Evolutionary conservation across 371 early-diverging fungal species (phyloP), one percentile per base, ranked within the genome.

Genomic region (Mucor racemosus): DNA sequence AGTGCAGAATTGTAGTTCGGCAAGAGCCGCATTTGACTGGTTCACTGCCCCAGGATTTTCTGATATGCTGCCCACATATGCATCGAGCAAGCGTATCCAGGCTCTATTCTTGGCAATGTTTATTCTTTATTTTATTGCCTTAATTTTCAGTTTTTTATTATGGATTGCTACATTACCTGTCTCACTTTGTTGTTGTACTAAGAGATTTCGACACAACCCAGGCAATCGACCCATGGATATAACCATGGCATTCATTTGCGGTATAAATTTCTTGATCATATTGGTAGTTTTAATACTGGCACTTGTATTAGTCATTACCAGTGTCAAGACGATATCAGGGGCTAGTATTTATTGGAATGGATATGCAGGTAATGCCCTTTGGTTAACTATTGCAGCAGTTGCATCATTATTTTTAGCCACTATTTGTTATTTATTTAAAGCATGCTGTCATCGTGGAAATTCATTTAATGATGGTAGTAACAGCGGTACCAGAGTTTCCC

Each of bases 11-110:
- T 72, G 73, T 36, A 58, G 62, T 33, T 42, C 58, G 38, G 31
- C 65, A 0, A 21, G 44, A 14, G 65, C 76, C 6, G 76, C 73
- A 13, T 79, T 69, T 41, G 74, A 76, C 40, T 79, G 79, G 79
- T 59, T 48, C 17, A 65, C 58, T 10, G 69, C 78, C 40, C 75
- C 78, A 9, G 72, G 57, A 7, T 65, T 78, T 4, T 64, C 62
- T 36, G 55, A 62, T 33, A 55, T 66, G 55, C n/a, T 78, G 34
- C 69, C 73, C 4, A 7, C 33, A 4, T 57, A 61, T 35, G 64
- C 71, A 4, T 56, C 58, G 31, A 68, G 66, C 61, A 40, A 15
- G 4, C n/a, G 26, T 0, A 36, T 60, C 7, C 14, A 48, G 9
- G 21, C 53, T 10, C 57, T 80, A 14, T 80, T 77, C 48, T 60